Conservation (phyloP, 441 rosid species). For the Pelargonium cotyledonis region DNA sequence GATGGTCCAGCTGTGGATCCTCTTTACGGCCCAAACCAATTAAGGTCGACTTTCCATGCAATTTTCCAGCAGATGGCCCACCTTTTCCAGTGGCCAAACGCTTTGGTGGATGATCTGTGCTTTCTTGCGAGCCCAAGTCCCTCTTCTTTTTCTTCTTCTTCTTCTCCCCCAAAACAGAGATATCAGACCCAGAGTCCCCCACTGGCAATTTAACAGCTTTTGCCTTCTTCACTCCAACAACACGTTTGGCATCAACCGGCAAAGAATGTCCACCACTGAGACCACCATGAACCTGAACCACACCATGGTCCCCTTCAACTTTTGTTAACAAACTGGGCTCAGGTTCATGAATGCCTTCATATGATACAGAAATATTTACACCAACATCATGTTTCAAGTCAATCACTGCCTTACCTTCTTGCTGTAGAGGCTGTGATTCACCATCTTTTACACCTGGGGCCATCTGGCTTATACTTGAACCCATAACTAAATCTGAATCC, state of each 20-base stretch:
- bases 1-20: constrained; percentile 24
- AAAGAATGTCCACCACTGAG: constrained; percentile 23
- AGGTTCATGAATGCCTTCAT: constrained; percentile 36
- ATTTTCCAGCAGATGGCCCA: constrained; percentile 20
- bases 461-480: constrained; percentile 2
- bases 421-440: constrained; percentile 18
- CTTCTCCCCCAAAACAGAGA: constrained; percentile 34
- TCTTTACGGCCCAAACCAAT: constrained; percentile 29
- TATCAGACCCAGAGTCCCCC: constrained; percentile 34
- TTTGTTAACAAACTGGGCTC: constrained; percentile 23
- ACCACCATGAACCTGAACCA: constrained; percentile 33
- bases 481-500: constrained; percentile 18
- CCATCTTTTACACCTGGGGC: constrained; percentile 15
- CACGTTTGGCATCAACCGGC: constrained; percentile 30
- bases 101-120: constrained; percentile 43
- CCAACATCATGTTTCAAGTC: constrained; percentile 33
- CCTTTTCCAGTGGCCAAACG: constrained; percentile 35
- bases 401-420: constrained; percentile 27
- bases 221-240: constrained; percentile 46
- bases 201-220: constrained; percentile 44
- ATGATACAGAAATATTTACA: constrained; percentile 24
- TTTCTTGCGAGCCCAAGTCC: constrained; percentile 32
- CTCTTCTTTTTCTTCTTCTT: constrained; percentile 73
- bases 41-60: constrained; percentile 31
- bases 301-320: constrained; percentile 29